A percentile compares a stretch with the other conserved stretches of the same genome.
Evolutionary conservation across 2,329 filamentous ascomycete species (phyloP).

Genomic region (Colletotrichum sp.): DNA sequence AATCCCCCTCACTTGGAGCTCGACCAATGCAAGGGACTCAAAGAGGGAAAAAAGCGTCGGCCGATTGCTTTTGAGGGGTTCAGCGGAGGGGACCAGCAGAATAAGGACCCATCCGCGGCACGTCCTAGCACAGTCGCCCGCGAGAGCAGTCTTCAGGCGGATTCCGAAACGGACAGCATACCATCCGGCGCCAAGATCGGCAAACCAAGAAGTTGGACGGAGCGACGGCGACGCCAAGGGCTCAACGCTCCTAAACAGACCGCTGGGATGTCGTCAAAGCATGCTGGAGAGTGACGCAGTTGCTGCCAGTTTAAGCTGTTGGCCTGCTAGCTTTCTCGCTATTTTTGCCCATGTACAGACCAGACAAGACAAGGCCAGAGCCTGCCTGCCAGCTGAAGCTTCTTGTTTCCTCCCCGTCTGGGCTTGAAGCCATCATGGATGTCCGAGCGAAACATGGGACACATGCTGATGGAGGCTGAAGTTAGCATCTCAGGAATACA

Average conservation of each 20-base stretch:
- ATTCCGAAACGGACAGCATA: constrained; percentile 13
- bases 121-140: background rate
- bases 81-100: background rate
- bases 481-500: background rate
- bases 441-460: constrained; percentile 12
- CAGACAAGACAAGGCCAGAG: background rate
- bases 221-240: constrained; percentile 7
- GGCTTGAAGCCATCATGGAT: constrained; percentile 8
- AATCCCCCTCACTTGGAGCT: background rate
- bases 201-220: constrained; percentile 15
- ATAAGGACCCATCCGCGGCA: background rate
- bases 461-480: constrained; percentile 16
- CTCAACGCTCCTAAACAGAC: background rate
- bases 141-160: background rate
- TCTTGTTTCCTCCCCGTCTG: background rate
- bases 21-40: background rate
- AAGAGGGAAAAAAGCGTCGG: background rate
- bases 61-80: background rate
- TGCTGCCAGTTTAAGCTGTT: background rate
- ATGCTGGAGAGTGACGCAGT: background rate
- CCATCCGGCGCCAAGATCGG: constrained; percentile 16
- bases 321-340: background rate
- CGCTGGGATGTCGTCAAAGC: background rate
- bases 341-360: background rate
- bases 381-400: background rate